Evolutionary conservation across 2,329 filamentous ascomycete species (phyloP), one percentile per base, ranked within the genome.

Genomic region (Cordyceps javanica): DNA sequence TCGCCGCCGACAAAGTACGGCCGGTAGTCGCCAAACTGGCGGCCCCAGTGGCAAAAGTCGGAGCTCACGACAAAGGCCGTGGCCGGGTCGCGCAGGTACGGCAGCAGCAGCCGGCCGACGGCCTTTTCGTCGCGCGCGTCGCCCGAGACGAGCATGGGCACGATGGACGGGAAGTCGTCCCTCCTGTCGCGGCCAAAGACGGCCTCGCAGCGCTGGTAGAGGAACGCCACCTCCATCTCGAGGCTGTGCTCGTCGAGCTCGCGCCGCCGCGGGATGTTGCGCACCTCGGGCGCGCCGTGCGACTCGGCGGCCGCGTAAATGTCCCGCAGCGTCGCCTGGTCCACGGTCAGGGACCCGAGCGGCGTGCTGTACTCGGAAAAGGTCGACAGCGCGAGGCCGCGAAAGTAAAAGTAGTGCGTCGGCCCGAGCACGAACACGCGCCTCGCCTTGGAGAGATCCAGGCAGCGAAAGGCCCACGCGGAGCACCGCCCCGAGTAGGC

Each of bases 11-110:
- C 80, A 60, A 60, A 80, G 70, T 97, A 96, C 59, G 88, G 88
- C 28, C 86, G 90, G 71, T 97, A 99, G 57, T 81, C 77, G 23
- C 50, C 51, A 71, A 97, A 99, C 50, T 90, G 81, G 0, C 77
- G 65, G 11, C 94, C 94, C 94, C 94, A 99, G 72, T 99, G 94
- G 62, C 93, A 97, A 70, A 99, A 99, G 70, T 99, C 94, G 1
- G 91, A 96, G 70, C 89, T 94, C 62, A 97, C 82, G 60, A 99
- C 82, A 69, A 97, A 97, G 1, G 87, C 85, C 60, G 90, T 95
- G 13, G 80, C 75, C 0, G 87, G 82, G 64, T 96, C 88, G 34
- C 79, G 77, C 7, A 99, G 75, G 69, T 94, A 96, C 0, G 88
- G 86, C 1, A 89, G 83, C 8, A 99, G 77, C n/a, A 91, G 69